Base-by-base conservation (phyloP, 2,329 filamentous ascomycete species). In the Fusarium coffeatum region DNA sequence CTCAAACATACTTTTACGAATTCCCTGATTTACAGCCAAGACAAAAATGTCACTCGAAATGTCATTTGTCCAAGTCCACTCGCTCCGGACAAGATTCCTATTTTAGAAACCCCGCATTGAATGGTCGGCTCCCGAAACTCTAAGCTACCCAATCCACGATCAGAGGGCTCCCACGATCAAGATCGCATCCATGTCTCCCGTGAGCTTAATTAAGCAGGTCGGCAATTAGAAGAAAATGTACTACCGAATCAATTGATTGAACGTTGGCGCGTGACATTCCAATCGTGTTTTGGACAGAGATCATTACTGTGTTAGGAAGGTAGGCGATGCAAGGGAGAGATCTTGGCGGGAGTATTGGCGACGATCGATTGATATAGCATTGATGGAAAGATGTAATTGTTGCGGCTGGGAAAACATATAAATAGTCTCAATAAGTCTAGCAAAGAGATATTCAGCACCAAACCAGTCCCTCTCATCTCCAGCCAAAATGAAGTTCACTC, bases 401-500 rank as follows among this genome's bases (percentile, higher is more conserved):
- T 30, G 28, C 12, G 28, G 28, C n/a, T 25, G 23, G 12, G 6
- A 40, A 32, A 8, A 41, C 18, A 41, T 61, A 71, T 71, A 71
- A 68, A 69, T 71, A 70, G 49, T 9, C 9, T 8, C 4, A 28
- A 8, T n/a, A 8, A 18, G 32, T 9, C 32, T 34, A 15, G 15
- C 18, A 18, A 9, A 25, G 8, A 2, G 6, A 18, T 11, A 8
- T 28, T 13, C 4, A 23, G 4, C 4, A 32, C n/a, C 27, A 46
- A n/a, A 0, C 6, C 37, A 54, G 12, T 20, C 13, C 23, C 15
- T 46, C 32, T 54, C 9, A 3, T 30, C 28, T 8, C 28, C 4
- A 28, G 27, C 22, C 64, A 71, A 30, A 13, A 81, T 81, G 80
- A 81, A 80, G 76, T 68, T 79, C 56, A 13, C 69, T 34, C 18